Conservation (phyloP, 495 filamentous ascomycete species). For the Trichoderma reesei region DNA sequence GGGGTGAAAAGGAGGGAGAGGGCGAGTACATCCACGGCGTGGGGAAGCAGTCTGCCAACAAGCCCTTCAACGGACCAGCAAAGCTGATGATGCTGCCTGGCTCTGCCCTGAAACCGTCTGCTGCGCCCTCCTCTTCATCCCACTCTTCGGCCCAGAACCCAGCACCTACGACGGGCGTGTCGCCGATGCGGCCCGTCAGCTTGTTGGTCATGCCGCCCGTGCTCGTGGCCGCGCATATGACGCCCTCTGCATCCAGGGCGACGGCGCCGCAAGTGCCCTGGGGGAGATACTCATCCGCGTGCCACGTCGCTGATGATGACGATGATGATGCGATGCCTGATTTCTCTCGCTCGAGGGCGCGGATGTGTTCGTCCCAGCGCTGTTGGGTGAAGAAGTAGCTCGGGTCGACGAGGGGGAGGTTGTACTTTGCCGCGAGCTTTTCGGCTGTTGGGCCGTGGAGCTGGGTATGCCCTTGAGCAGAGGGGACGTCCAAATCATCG, state of each 20-base stretch:
- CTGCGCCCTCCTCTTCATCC: constrained; percentile 30
- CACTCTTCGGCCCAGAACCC: constrained; percentile 89
- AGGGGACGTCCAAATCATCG: constrained; percentile 29
- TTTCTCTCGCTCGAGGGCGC: constrained; percentile 49
- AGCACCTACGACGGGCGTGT: constrained; percentile 77
- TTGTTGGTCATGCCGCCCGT: constrained; percentile 90
- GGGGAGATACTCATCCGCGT: constrained; percentile 52
- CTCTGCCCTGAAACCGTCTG: constrained; percentile 13
- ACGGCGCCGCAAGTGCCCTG: constrained; percentile 84
- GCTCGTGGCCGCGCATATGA: constrained; percentile 69
- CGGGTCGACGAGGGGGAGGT: constrained; percentile 55
- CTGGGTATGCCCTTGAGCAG: constrained; percentile 55
- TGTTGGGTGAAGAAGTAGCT: constrained; percentile 68
- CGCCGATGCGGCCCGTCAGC: constrained; percentile 71
- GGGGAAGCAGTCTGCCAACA: constrained; percentile 46
- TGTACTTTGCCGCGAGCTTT: constrained; percentile 53
- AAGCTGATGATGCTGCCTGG: constrained; percentile 27
- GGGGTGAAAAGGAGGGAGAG: constrained; percentile 11
- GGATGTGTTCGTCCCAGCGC: constrained; percentile 74
- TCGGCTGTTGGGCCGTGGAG: constrained; percentile 61
- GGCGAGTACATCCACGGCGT: constrained; percentile 30
- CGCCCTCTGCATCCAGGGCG: constrained; percentile 61
- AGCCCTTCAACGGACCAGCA: constrained; percentile 25
- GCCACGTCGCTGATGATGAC: constrained; percentile 28
- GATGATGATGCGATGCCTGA: constrained; percentile 8